Conservation (phyloP, 1,139 yeast genomes). For the Magnusiomyces suaveolens region DNA sequence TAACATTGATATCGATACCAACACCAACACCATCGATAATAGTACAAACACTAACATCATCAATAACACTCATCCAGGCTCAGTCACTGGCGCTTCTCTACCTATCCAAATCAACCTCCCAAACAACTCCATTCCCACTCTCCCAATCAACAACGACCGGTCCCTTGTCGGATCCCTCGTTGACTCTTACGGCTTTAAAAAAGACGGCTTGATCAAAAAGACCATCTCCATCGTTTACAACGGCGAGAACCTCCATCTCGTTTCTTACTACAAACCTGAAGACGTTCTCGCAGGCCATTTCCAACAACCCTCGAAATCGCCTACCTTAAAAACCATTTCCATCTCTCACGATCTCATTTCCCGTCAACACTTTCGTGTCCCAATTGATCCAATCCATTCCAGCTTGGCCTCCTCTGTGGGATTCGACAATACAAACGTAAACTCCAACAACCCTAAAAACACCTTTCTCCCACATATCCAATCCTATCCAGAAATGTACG, state of each 20-base stretch:
- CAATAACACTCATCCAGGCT: slow-evolving; percentile 5
- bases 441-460: slow-evolving; percentile 15
- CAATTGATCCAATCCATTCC: slow-evolving; percentile 28
- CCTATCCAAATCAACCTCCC: slow-evolving; percentile 14
- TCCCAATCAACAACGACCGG: slow-evolving; percentile 22
- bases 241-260: slow-evolving; percentile 48
- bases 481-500: background rate
- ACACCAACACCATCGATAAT: too few relatives aligned
- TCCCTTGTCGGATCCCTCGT: slow-evolving; percentile 47
- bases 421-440: slow-evolving; percentile 15
- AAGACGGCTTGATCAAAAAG: slow-evolving; percentile 71
- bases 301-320: slow-evolving; percentile 48
- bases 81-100: slow-evolving; percentile 10
- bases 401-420: background rate
- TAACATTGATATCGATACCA: too few relatives aligned
- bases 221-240: slow-evolving; percentile 54
- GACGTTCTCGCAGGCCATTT: slow-evolving; percentile 57
- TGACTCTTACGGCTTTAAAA: slow-evolving; percentile 58
- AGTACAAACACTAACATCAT: too few relatives aligned
- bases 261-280: slow-evolving; percentile 66
- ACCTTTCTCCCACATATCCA: background rate
- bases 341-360: slow-evolving; percentile 53
- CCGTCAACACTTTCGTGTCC: slow-evolving; percentile 45
- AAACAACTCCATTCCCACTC: slow-evolving; percentile 1
- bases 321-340: slow-evolving; percentile 41